Conservation (phyloP, 352 stramenopile genomes). For the Blastocystis sp. region DNA sequence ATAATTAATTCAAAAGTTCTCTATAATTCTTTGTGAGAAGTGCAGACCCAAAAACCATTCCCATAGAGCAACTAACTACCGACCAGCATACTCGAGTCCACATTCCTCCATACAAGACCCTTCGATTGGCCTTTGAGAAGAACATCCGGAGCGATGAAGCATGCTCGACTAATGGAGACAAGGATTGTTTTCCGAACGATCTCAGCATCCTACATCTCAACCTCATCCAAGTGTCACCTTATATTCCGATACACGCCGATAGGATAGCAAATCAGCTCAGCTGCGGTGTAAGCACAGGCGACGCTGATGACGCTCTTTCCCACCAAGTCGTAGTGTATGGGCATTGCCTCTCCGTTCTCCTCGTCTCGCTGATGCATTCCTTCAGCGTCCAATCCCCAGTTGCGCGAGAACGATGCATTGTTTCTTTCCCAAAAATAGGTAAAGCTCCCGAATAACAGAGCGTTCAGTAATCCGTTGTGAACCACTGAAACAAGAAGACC, state of each 20-base stretch:
- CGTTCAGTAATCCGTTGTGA: neutral
- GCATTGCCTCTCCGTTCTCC: neutral
- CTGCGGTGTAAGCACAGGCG: neutral
- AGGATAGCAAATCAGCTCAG: constrained; percentile 37
- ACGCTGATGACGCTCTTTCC: neutral
- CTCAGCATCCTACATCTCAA: neutral
- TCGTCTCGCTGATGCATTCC: neutral
- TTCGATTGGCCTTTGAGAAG: constrained; percentile 1
- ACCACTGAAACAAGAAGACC: neutral
- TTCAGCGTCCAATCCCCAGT: neutral
- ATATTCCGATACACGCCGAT: constrained; percentile 23
- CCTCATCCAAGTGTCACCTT: neutral
- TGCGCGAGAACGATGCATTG: neutral
- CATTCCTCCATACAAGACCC: constrained; percentile 12
- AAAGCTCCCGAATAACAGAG: constrained; percentile 19
- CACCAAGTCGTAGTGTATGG: neutral
- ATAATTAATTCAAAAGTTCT: neutral
- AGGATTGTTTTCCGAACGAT: neutral
- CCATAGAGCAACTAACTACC: constrained; percentile 37
- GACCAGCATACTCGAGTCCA: constrained; percentile 39
- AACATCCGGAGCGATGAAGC: neutral
- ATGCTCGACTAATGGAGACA: neutral
- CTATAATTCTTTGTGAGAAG: constrained; percentile 28
- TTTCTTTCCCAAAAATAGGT: neutral
- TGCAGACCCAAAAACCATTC: constrained; percentile 50